These are phyloP conservation scores for Tylopilus subfusipes DNA, from an alignment of 768 basidiomycete genomes.

Conservation along the genomic window DNA sequence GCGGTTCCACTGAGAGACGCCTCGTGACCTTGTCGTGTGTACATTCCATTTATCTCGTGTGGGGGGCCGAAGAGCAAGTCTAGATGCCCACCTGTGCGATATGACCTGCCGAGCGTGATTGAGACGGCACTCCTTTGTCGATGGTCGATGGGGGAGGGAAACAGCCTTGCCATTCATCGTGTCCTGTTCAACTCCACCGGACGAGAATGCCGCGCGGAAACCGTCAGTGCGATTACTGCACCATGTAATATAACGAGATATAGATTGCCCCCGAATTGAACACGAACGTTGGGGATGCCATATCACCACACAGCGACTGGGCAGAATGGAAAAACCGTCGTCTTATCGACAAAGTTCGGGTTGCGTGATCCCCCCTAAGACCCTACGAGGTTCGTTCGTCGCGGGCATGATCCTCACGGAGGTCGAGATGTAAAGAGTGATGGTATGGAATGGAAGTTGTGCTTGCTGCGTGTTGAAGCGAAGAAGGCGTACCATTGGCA, in stretches of 20 bases:
- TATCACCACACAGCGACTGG: slow-evolving; percentile 6
- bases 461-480: slow-evolving; percentile 9
- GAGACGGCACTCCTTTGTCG: not conserved
- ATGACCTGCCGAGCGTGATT: slow-evolving; percentile 1
- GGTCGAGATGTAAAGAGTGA: slow-evolving; percentile 9
- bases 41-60: not conserved
- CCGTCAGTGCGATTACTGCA: slow-evolving; percentile 17
- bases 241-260: slow-evolving; percentile 14
- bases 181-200: not conserved
- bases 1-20: not conserved
- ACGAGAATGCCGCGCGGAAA: slow-evolving; percentile 15
- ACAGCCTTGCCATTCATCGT: not conserved
- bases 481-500: not conserved
- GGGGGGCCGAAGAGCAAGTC: not conserved
- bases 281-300: not conserved
- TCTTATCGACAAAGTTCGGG: slow-evolving; percentile 15
- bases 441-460: slow-evolving; percentile 17
- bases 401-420: slow-evolving; percentile 21
- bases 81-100: not conserved
- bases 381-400: not conserved
- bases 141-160: not conserved
- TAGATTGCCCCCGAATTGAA: not conserved
- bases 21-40: not conserved
- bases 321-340: slow-evolving; percentile 5
- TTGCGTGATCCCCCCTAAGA: slow-evolving; percentile 5